Evolutionary conservation across 345 rosid genomes (phyloP).

Genomic region (Psidium guajava): DNA sequence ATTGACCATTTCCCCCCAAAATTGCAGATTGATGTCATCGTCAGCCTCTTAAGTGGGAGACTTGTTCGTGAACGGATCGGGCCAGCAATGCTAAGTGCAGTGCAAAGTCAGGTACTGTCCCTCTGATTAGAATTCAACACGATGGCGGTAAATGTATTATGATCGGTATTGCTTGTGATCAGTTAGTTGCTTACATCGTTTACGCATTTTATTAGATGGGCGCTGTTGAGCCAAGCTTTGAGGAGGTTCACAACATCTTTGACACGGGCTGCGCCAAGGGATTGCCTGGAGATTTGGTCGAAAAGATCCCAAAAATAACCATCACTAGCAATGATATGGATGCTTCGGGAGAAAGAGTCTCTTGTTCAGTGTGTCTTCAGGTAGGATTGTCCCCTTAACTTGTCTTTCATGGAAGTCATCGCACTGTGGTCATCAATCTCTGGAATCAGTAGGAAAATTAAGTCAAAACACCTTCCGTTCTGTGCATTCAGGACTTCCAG

Average conservation of each 20-base stretch:
- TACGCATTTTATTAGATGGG: conserved; percentile 53
- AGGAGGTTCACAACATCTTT: conserved; percentile 73
- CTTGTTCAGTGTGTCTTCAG: conserved; percentile 98
- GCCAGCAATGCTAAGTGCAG: conserved; percentile 99
- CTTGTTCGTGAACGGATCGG: conserved; percentile 96
- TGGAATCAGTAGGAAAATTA: neutral
- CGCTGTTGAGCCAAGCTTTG: conserved; percentile 67
- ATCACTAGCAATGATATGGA: conserved; percentile 59
- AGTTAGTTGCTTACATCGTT: neutral
- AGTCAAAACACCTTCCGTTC: neutral
- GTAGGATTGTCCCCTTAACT: conserved; percentile 9
- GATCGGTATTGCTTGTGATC: neutral
- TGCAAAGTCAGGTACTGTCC: conserved; percentile 85
- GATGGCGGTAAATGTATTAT: neutral
- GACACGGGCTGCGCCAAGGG: conserved; percentile 79
- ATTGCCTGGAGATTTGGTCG: conserved; percentile 62
- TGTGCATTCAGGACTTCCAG: conserved; percentile 71
- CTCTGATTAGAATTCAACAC: neutral
- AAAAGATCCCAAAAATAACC: conserved; percentile 72
- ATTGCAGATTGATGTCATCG: conserved; percentile 89
- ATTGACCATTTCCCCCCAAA: conserved; percentile 1
- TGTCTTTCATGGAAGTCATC: neutral
- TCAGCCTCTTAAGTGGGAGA: conserved; percentile 95
- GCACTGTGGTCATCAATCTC: neutral
- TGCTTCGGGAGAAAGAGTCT: conserved; percentile 66